A percentile compares a stretch with the other conserved stretches of the same genome.
Conservation (phyloP, 306 rosid genomes). For the Purshia tridentata region DNA sequence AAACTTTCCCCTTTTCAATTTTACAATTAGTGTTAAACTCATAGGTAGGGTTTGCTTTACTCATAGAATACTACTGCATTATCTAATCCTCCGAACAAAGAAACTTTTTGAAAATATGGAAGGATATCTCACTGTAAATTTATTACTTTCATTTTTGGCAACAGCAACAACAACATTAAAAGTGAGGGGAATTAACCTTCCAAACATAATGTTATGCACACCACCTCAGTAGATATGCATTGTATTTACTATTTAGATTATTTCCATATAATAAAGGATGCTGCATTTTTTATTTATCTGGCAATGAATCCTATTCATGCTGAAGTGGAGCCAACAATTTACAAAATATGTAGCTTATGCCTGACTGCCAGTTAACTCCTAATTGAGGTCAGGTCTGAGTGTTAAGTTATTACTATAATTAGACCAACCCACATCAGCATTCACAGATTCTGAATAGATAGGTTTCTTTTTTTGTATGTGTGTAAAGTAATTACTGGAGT, state of each 20-base stretch:
- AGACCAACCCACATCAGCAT: background rate
- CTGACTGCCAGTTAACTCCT: background rate
- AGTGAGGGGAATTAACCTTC: constrained; percentile 1
- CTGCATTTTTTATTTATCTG: background rate
- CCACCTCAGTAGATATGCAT: background rate
- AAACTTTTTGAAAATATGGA: background rate
- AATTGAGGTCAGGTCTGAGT: background rate
- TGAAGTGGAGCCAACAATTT: background rate
- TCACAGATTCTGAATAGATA: constrained; percentile 2
- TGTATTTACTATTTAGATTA: background rate
- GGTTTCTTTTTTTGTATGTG: constrained; percentile 1
- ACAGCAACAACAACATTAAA: background rate
- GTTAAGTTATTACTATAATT: background rate
- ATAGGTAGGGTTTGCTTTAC: background rate
- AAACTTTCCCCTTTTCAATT: background rate
- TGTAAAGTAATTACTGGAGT: background rate
- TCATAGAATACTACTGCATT: background rate
- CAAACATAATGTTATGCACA: background rate
- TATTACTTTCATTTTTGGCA: constrained; percentile 9
- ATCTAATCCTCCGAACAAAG: too few relatives aligned
- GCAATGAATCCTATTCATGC: constrained; percentile 1
- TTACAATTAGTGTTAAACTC: background rate
- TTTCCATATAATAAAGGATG: constrained; percentile 15
- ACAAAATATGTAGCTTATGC: background rate
- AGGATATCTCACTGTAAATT: background rate